These are phyloP conservation scores for Camellia japonica DNA, from an alignment of 148 eudicot species.

Conservation along the genomic window DNA sequence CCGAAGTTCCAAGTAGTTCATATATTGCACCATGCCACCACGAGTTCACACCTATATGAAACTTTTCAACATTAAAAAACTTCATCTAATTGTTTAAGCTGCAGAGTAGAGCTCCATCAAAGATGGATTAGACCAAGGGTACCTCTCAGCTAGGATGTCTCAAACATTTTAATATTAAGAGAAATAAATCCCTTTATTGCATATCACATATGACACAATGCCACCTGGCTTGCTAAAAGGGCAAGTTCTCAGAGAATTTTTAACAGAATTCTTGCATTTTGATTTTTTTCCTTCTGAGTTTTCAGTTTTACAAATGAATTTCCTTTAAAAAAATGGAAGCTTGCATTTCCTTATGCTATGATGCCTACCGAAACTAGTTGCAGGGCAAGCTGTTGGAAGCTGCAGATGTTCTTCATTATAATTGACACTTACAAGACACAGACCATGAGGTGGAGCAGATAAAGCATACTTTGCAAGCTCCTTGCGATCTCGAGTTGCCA, in stretches of 20 bases:
- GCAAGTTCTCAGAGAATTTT: not conserved
- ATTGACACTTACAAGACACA: conserved; percentile 56
- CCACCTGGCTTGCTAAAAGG: not conserved
- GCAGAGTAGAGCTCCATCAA: no score
- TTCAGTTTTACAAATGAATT: not conserved
- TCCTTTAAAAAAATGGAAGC: conserved; percentile 52
- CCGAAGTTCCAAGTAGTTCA: no score
- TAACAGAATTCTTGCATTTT: not conserved
- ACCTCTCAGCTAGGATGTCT: no score
- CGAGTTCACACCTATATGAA: no score
- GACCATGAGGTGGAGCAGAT: conserved; percentile 77
- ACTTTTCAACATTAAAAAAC: no score
- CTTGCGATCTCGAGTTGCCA: conserved; percentile 62
- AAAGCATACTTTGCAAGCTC: conserved; percentile 66
- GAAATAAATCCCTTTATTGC: no score
- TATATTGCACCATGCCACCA: no score
- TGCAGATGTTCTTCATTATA: conserved; percentile 65
- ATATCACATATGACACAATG: no score
- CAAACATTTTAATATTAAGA: no score
- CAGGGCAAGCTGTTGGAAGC: conserved; percentile 56
- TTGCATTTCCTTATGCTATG: conserved; percentile 63
- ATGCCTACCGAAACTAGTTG: conserved; percentile 66
- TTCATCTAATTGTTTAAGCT: no score
- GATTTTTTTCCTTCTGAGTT: not conserved
- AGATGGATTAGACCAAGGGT: no score